Evolutionary conservation across 495 filamentous ascomycete species (phyloP).

Genomic region (Penicillium chermesinum): DNA sequence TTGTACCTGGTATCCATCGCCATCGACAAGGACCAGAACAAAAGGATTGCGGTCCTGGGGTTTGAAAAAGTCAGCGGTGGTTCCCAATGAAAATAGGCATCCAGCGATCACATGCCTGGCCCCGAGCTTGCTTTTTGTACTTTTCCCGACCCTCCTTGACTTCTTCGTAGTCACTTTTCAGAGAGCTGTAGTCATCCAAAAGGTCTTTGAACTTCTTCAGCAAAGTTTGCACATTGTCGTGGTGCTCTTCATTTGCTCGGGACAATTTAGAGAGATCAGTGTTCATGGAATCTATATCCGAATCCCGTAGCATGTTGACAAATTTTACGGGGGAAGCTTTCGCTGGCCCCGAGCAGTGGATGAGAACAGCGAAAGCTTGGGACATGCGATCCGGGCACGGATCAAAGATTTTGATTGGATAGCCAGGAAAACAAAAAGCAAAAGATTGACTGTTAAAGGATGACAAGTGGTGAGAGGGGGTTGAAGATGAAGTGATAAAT

Average conservation of each 20-base stretch:
- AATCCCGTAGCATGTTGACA: slow-evolving; percentile 33
- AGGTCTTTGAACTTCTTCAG: slow-evolving; percentile 38
- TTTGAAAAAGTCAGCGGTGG: neutral
- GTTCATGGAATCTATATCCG: slow-evolving; percentile 34
- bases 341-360: slow-evolving; percentile 16
- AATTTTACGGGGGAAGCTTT: slow-evolving; percentile 18
- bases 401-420: neutral
- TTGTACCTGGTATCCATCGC: slow-evolving; percentile 52
- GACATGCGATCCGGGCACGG: slow-evolving; percentile 10
- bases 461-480: neutral
- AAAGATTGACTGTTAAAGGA: neutral
- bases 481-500: slow-evolving; percentile 16
- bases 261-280: slow-evolving; percentile 23
- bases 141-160: slow-evolving; percentile 49
- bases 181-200: slow-evolving; percentile 44
- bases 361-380: neutral
- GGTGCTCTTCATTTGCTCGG: slow-evolving; percentile 28
- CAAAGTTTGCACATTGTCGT: slow-evolving; percentile 33
- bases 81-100: neutral
- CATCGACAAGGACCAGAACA: slow-evolving; percentile 56
- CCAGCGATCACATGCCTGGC: slow-evolving; percentile 31
- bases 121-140: slow-evolving; percentile 49
- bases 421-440: neutral
- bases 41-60: slow-evolving; percentile 53
- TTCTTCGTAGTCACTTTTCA: slow-evolving; percentile 55